phyloP scores from a whole-genome alignment of 2,329 filamentous ascomycete species.

The Chalara sp. region DNA sequence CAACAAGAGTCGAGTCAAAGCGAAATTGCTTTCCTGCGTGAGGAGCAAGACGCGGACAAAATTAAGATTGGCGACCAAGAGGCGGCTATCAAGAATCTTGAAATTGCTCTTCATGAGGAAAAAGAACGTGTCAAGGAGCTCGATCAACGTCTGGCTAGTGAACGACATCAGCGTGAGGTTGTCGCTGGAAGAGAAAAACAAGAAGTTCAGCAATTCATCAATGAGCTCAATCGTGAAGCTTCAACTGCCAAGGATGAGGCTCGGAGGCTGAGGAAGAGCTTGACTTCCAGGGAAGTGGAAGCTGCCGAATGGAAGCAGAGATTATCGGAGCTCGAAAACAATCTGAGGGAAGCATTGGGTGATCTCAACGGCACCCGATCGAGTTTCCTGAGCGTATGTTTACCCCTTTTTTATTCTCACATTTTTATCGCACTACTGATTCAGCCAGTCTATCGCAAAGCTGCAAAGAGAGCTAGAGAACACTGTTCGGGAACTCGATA shows the following conservation, averaged over 20 bases:
- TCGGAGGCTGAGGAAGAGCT: constrained; percentile 71
- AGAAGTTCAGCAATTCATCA: constrained; percentile 87
- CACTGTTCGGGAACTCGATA: constrained; percentile 75
- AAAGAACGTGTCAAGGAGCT: constrained; percentile 69
- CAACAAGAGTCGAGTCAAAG: constrained; percentile 89
- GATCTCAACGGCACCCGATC: constrained; percentile 82
- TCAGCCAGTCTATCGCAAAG: constrained; percentile 66
- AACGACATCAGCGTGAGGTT: constrained; percentile 80
- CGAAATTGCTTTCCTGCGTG: constrained; percentile 89
- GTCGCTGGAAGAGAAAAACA: constrained; percentile 87
- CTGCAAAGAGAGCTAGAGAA: constrained; percentile 83
- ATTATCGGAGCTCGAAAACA: constrained; percentile 82
- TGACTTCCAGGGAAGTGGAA: constrained; percentile 81
- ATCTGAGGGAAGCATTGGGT: constrained; percentile 77
- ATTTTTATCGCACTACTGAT: background rate
- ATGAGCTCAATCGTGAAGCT: constrained; percentile 83
- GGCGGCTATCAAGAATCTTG: constrained; percentile 70
- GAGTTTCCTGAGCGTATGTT: constrained; percentile 68
- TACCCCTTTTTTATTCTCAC: background rate
- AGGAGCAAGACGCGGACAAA: constrained; percentile 96
- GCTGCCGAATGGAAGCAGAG: constrained; percentile 87
- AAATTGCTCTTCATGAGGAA: constrained; percentile 76
- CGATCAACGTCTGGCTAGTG: constrained; percentile 68
- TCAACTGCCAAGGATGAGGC: constrained; percentile 80
- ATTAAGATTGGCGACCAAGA: constrained; percentile 95